Evolutionary conservation across 1,284 basidiomycete genomes (phyloP), one percentile per base, ranked within the genome.

Genomic region (Rhodotorula sp.): DNA sequence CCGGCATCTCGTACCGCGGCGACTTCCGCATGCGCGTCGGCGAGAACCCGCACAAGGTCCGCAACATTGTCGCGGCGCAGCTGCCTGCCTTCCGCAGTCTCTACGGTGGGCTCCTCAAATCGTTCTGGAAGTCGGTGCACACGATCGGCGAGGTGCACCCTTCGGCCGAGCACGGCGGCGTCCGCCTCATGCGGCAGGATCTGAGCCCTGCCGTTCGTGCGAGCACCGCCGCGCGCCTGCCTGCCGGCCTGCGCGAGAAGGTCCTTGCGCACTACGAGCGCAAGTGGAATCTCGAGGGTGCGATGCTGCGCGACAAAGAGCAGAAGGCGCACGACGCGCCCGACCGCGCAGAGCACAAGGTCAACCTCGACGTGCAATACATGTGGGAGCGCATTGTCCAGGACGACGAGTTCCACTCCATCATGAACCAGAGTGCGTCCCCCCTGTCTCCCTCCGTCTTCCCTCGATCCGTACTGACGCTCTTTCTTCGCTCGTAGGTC

Each of bases 31-130:
- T 99, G 96, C 78, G 88, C 50, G 82, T 87, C 19, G 94, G 90
- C 0, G 96, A 99, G 85, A 98, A 99, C 82, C 89, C 93, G 36
- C 86, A 88, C 73, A 99, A 99, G 83, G 90, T 98, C n/a, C 84
- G 85, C 64, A 98, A 98, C 82, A 97, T 98, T 77, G 94, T 97
- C 37, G 83, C 86, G 70, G 89, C 88, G 64, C 92, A 97, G 82
- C 85, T 87, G 34, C 86, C 86, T 12, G 92, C 94, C 80, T 98
- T 99, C 83, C 87, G 89, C 71, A 88, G 91, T 78, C 83, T 98
- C 76, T 99, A 98, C 83, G 88, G 89, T 77, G 87, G 90, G 32
- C 84, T 94, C 9, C 57, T 76, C 53, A 75, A 70, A 69, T 70
- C 55, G 15, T 76, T 73, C 57, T 78, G 72, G 73, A 77, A 75